phyloP scores from a whole-genome alignment of 106 monocot species.

The Apostasia shenzhenica region DNA sequence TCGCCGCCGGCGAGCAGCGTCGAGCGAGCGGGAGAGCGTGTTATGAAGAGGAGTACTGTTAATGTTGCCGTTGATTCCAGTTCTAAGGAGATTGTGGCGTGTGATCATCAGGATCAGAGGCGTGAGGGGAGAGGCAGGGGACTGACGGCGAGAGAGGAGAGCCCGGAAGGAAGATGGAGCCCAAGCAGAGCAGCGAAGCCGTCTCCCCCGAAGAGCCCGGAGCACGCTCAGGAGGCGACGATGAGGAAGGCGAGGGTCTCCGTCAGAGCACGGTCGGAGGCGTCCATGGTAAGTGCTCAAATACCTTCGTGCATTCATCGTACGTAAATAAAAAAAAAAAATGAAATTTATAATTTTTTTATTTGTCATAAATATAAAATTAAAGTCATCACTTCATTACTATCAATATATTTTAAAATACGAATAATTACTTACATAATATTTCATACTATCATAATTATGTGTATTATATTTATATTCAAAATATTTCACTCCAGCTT shows the following conservation, averaged over 20 bases:
- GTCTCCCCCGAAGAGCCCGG: background rate
- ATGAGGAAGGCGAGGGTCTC: conserved; percentile 77
- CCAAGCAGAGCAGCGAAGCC: conserved; percentile 23
- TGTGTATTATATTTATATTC: no score
- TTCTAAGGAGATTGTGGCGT: background rate
- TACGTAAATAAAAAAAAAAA: no score
- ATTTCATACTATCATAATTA: no score
- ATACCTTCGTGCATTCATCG: no score
- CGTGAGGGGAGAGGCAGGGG: background rate
- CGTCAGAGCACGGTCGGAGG: conserved; percentile 63
- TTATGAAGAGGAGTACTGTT: background rate
- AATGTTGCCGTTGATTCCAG: conserved; percentile 8
- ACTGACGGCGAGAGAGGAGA: background rate
- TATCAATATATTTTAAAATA: no score
- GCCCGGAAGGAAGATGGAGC: conserved; percentile 21
- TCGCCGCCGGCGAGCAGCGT: conserved; percentile 7
- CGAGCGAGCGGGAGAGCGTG: background rate
- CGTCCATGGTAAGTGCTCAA: conserved; percentile 39
- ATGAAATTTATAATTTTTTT: no score
- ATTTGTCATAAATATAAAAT: no score
- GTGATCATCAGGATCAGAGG: background rate
- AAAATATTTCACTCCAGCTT: no score
- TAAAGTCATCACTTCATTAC: background rate
- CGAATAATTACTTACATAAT: no score
- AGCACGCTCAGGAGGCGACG: conserved; percentile 39